Conservation (phyloP, 2,329 filamentous ascomycete species). For the Fusarium solani-melongenae region DNA sequence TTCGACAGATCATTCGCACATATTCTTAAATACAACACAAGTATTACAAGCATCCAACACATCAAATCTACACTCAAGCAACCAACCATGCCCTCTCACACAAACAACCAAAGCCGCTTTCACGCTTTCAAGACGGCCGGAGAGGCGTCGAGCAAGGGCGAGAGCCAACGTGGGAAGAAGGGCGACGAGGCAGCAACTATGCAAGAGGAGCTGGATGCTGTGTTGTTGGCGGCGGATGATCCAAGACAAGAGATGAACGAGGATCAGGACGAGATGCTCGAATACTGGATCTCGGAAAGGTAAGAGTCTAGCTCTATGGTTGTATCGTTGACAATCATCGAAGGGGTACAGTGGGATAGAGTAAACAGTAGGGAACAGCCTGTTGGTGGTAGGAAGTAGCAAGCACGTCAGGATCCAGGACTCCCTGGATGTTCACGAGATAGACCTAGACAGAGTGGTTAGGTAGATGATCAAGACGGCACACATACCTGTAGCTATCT, state of each 20-base stretch:
- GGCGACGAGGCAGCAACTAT: background rate
- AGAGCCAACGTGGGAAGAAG: background rate
- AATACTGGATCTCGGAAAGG: background rate
- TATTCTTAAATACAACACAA: background rate
- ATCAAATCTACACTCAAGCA: background rate
- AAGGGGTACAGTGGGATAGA: background rate
- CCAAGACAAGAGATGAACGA: slow-evolving; percentile 2
- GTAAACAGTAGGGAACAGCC: background rate
- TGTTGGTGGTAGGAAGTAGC: background rate
- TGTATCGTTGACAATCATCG: background rate
- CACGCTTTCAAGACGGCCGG: background rate
- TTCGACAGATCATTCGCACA: background rate
- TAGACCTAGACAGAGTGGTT: slow-evolving; percentile 5
- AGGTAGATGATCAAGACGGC: slow-evolving; percentile 26
- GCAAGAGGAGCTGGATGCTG: slow-evolving; percentile 3
- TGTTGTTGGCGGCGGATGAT: slow-evolving; percentile 15
- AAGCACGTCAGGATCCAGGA: background rate
- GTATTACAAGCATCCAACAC: background rate
- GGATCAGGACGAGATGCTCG: slow-evolving; percentile 14
- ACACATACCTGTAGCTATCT: slow-evolving; percentile 41
- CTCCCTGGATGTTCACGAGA: background rate
- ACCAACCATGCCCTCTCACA: background rate
- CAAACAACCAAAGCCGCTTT: background rate
- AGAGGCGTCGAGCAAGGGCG: background rate
- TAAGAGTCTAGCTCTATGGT: background rate